These are phyloP conservation scores for Pleurotus pulmonarius DNA, from an alignment of 768 basidiomycete species.

Conservation along the genomic window DNA sequence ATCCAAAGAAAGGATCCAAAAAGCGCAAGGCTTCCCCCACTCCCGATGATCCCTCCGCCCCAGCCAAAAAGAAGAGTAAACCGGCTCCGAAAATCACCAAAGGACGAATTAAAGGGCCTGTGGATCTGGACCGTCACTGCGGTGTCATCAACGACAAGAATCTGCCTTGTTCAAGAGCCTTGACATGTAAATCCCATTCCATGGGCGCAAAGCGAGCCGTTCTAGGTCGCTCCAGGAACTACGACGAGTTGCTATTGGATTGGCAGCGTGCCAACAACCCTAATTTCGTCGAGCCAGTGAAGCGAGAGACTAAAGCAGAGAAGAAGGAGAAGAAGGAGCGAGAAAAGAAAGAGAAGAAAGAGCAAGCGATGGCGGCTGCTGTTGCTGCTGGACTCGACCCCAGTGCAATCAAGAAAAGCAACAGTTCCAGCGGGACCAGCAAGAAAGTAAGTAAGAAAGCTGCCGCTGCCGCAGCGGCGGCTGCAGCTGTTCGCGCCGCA, in stretches of 20 bases:
- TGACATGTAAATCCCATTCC: conserved; percentile 97
- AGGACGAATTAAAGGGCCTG: conserved; percentile 78
- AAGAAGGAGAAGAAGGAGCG: conserved; percentile 80
- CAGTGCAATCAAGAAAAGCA: conserved; percentile 31
- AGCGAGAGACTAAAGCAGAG: conserved; percentile 82
- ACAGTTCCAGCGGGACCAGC: conserved; percentile 34
- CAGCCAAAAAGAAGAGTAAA: conserved; percentile 77
- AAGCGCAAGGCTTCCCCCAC: conserved; percentile 82
- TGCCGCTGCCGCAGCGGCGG: conserved; percentile 42
- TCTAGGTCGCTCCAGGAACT: conserved; percentile 74
- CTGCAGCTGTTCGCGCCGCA: conserved; percentile 43
- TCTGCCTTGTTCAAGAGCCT: conserved; percentile 87
- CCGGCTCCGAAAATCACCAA: conserved; percentile 69
- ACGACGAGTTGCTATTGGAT: conserved; percentile 85
- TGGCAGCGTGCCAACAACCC: conserved; percentile 90
- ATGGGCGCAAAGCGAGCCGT: conserved; percentile 97
- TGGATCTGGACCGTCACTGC: conserved; percentile 90
- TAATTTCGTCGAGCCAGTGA: conserved; percentile 84
- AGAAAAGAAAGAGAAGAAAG: conserved; percentile 82
- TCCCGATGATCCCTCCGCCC: conserved; percentile 57
- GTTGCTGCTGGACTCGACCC: conserved; percentile 55
- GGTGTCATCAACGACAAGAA: conserved; percentile 97
- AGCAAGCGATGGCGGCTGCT: conserved; percentile 65
- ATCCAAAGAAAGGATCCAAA: conserved; percentile 52
- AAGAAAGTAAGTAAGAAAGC: conserved; percentile 67